Base-by-base conservation (phyloP, 169 alveolate genomes). In the Babesia ovata region DNA sequence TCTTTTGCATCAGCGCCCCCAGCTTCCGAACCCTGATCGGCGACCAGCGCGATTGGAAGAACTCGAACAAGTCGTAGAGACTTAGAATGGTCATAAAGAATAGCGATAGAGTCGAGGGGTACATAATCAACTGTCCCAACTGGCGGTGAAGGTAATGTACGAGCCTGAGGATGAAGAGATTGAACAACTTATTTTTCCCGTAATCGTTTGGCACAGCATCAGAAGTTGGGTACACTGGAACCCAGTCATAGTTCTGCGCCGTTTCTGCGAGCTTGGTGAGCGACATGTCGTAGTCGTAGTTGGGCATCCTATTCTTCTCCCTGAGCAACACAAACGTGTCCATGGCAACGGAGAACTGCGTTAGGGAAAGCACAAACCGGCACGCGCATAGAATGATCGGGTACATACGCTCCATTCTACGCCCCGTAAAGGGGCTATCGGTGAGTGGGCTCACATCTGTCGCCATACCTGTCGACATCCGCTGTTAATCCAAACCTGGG, bases 341-440 rank as follows among this genome's bases (percentile, higher is more conserved):
- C 54, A 54, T 14, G 21, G 79, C 76, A 29, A 76, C 86, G 0
- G 86, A 65, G 46, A 67, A 58, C 63, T 76, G 86, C 6, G 77
- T 62, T 39, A 76, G 36, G 24, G 86, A 26, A 13, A 76, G 73
- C n/a, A 76, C 58, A 21, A 76, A 49, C 22, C 86, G 36, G 22
- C 77, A 49, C 19, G 45, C 36, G 24, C 72, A 66, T 14, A 76
- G 56, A 16, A 63, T 24, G 17, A 63, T 45, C 42, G 86, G 67
- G 42, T 66, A 76, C 24, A 45, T 33, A 9, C 50, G 57, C 28
- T 60, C 65, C 54, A 11, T 33, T 0, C 10, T 10, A 4, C 54
- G 70, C 53, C 39, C 39, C 39, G 10, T 2, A 6, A 4, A 33
- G 39, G 39, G 10, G 39, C 10, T 6, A 33, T 33, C 6, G 39